Evolutionary conservation across 2,329 filamentous ascomycete genomes (phyloP).

Genomic region (Tolypocladium tropicale): DNA sequence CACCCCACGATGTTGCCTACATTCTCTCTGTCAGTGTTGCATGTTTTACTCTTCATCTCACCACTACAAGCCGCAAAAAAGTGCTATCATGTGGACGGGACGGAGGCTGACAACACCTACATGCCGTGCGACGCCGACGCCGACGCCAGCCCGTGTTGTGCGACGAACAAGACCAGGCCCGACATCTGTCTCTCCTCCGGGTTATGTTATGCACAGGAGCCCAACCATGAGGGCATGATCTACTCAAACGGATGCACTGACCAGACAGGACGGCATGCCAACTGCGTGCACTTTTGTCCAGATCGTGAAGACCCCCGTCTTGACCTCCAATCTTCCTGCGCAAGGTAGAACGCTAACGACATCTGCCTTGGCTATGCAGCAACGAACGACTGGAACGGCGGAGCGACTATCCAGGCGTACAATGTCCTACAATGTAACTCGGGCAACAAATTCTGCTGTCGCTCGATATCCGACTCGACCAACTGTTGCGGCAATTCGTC

Average conservation of each 20-base stretch:
- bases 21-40: neutral
- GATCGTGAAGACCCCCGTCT: neutral
- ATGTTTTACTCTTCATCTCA: neutral
- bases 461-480: neutral
- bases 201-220: slow-evolving; percentile 9
- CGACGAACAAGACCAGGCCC: slow-evolving; percentile 6
- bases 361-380: neutral
- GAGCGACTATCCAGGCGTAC: neutral
- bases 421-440: slow-evolving; percentile 10
- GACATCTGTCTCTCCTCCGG: slow-evolving; percentile 12
- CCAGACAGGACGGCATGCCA: slow-evolving; percentile 3
- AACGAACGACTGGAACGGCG: slow-evolving; percentile 5
- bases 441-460: slow-evolving; percentile 10
- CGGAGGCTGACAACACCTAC: neutral
- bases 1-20: neutral
- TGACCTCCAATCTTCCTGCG: neutral
- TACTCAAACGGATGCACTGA: slow-evolving; percentile 13
- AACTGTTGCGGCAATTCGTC: slow-evolving; percentile 10
- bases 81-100: slow-evolving; percentile 9
- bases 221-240: slow-evolving; percentile 7
- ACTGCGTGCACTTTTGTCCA: slow-evolving; percentile 9
- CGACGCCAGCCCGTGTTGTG: slow-evolving; percentile 11
- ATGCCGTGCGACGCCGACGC: slow-evolving; percentile 8
- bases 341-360: neutral
- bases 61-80: slow-evolving; percentile 22